Conservation (phyloP, 257 asterid genomes). For the Solanum okadae region DNA sequence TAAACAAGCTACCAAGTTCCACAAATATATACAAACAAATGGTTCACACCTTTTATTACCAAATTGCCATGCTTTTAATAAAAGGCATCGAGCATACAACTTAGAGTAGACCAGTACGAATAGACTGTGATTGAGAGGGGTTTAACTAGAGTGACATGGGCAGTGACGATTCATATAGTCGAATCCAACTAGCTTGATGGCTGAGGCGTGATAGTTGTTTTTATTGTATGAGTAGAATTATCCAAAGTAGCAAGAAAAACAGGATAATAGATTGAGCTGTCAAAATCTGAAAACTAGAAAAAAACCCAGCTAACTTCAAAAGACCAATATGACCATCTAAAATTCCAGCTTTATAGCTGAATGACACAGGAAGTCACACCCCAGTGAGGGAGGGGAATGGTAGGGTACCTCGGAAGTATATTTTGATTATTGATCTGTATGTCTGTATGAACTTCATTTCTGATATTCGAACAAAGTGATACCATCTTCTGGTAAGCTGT, state of each 20-base stretch:
- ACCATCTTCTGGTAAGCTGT: conserved; percentile 78
- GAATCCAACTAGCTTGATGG: not conserved
- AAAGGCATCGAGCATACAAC: not conserved
- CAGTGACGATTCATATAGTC: not conserved
- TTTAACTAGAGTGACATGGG: not conserved
- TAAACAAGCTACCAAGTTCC: not conserved
- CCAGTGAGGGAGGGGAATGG: not conserved
- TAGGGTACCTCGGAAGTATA: conserved; percentile 71
- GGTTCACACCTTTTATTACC: not conserved
- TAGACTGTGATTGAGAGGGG: not conserved
- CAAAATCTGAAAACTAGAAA: not conserved
- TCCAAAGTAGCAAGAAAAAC: not conserved
- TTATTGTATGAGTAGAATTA: not conserved
- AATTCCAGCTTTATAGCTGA: not conserved
- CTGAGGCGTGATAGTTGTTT: not conserved
- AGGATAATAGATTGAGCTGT: not conserved
- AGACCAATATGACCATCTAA: not conserved
- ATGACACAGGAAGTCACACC: not conserved
- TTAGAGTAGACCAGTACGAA: not conserved
- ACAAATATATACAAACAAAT: not conserved
- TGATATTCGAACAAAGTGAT: conserved; percentile 50
- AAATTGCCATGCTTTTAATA: not conserved
- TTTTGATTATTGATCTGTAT: conserved; percentile 68
- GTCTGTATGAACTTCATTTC: conserved; percentile 72
- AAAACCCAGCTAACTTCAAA: not conserved